Conservation (phyloP, 192 early-diverging fungal species). For the Pilaira anomala region DNA sequence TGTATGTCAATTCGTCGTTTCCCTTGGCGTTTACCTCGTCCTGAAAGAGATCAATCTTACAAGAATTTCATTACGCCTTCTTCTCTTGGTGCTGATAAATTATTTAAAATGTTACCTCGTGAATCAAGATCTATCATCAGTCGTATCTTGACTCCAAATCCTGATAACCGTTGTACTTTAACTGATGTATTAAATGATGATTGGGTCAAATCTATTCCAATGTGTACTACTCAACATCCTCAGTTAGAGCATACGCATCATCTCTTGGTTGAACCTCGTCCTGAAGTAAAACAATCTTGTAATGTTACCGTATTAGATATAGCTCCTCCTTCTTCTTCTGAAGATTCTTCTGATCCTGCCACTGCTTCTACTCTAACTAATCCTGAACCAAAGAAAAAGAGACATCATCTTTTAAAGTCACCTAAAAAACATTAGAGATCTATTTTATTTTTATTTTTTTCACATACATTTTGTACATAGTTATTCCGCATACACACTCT, state of each 20-base stretch:
- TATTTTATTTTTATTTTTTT: too few species aligned
- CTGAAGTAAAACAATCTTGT: constrained; percentile 10
- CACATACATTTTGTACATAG: too few species aligned
- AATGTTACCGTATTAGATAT: constrained; percentile 19
- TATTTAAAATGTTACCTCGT: constrained; percentile 57
- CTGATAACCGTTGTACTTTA: constrained; percentile 56
- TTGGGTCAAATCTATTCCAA: constrained; percentile 71
- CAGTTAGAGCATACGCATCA: constrained; percentile 28
- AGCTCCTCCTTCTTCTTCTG: constrained; percentile 4
- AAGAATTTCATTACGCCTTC: constrained; percentile 49
- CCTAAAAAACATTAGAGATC: too few species aligned
- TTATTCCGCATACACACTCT: background rate
- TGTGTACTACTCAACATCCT: constrained; percentile 36
- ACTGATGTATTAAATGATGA: constrained; percentile 63
- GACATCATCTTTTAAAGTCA: background rate
- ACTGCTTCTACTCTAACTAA: background rate
- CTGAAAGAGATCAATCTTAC: constrained; percentile 55
- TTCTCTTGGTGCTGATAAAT: constrained; percentile 45
- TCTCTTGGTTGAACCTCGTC: constrained; percentile 25
- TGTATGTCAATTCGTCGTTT: constrained; percentile 72
- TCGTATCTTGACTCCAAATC: constrained; percentile 62
- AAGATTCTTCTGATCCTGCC: constrained; percentile 2
- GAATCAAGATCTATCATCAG: constrained; percentile 58
- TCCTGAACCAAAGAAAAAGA: constrained; percentile 17
- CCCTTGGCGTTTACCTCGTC: constrained; percentile 65